These are phyloP conservation scores for Neurospora sp. DNA, from an alignment of 495 filamentous ascomycete genomes.

Conservation along the genomic window DNA sequence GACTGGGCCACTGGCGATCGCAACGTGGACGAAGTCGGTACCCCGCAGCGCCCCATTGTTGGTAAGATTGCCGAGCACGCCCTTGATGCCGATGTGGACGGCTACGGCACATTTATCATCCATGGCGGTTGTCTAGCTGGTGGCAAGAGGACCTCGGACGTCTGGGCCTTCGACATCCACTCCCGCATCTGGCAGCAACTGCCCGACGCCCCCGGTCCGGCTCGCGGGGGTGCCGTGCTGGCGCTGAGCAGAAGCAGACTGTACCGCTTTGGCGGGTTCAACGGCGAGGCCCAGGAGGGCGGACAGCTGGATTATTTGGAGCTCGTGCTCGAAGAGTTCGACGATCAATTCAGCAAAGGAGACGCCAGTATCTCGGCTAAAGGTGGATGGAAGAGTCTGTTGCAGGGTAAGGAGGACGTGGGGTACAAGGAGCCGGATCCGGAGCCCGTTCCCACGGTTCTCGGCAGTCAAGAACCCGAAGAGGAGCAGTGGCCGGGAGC, in stretches of 20 bases:
- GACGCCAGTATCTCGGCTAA: slow-evolving; percentile 24
- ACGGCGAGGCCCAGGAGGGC: slow-evolving; percentile 54
- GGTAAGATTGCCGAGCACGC: slow-evolving; percentile 36
- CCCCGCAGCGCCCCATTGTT: slow-evolving; percentile 37
- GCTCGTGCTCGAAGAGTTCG: slow-evolving; percentile 32
- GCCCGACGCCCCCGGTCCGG: slow-evolving; percentile 48
- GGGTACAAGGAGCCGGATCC: slow-evolving; percentile 17
- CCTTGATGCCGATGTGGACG: slow-evolving; percentile 34
- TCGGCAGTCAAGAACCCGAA: background rate
- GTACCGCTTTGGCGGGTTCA: slow-evolving; percentile 67
- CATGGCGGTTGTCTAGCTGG: slow-evolving; percentile 60
- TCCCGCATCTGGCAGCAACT: slow-evolving; percentile 51
- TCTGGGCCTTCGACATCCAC: slow-evolving; percentile 62
- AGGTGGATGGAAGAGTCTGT: slow-evolving; percentile 30
- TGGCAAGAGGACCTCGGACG: slow-evolving; percentile 42
- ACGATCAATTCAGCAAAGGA: slow-evolving; percentile 35
- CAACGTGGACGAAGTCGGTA: slow-evolving; percentile 28
- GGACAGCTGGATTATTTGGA: slow-evolving; percentile 55
- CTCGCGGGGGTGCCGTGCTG: slow-evolving; percentile 55
- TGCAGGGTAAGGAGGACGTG: slow-evolving; percentile 15
- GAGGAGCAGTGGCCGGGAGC: slow-evolving; percentile 30
- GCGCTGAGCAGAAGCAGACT: slow-evolving; percentile 45
- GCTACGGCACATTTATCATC: slow-evolving; percentile 52
- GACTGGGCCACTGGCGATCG: slow-evolving; percentile 36
- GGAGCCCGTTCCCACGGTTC: slow-evolving; percentile 14